These are phyloP conservation scores for Epichloe sp. DNA, from an alignment of 2,329 filamentous ascomycete species.

Conservation along the genomic window DNA sequence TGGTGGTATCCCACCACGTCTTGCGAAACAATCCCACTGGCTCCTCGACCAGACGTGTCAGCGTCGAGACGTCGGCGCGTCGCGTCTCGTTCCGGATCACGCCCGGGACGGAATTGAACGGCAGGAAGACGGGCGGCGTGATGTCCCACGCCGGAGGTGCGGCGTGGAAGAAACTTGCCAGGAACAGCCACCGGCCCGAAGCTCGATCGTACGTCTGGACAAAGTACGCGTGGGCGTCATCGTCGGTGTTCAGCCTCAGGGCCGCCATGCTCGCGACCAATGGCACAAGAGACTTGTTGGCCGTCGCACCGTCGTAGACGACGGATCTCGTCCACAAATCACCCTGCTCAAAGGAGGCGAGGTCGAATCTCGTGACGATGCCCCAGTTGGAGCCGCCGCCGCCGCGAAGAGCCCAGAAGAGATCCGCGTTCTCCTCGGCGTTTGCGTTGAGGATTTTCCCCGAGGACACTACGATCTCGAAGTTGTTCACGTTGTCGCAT, in stretches of 20 bases:
- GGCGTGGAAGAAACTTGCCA: slow-evolving; percentile 10
- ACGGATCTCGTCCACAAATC: slow-evolving; percentile 23
- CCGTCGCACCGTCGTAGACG: slow-evolving; percentile 11
- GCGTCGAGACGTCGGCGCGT: slow-evolving; percentile 7
- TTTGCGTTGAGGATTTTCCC: slow-evolving; percentile 27
- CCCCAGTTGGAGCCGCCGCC: slow-evolving; percentile 44
- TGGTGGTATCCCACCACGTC: slow-evolving; percentile 4
- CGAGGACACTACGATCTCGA: slow-evolving; percentile 25
- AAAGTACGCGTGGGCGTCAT: slow-evolving; percentile 12
- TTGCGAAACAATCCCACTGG: slow-evolving; percentile 12
- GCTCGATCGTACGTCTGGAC: slow-evolving; percentile 13
- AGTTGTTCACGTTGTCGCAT: slow-evolving; percentile 12
- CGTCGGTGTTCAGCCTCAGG: neutral
- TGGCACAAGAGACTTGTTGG: slow-evolving; percentile 12
- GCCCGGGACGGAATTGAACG: slow-evolving; percentile 11
- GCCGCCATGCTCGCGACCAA: slow-evolving; percentile 9
- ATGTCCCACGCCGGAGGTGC: slow-evolving; percentile 5
- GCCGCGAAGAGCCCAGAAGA: slow-evolving; percentile 45
- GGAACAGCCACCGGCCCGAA: slow-evolving; percentile 8
- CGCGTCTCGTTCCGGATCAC: slow-evolving; percentile 9
- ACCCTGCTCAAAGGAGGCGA: slow-evolving; percentile 24
- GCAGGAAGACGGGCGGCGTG: slow-evolving; percentile 9
- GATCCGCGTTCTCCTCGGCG: slow-evolving; percentile 27
- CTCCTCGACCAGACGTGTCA: slow-evolving; percentile 12
- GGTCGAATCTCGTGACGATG: slow-evolving; percentile 37